These are phyloP conservation scores for Cylindrotheca fusiformis DNA, from an alignment of 108 stramenopile genomes.

Conservation along the genomic window DNA sequence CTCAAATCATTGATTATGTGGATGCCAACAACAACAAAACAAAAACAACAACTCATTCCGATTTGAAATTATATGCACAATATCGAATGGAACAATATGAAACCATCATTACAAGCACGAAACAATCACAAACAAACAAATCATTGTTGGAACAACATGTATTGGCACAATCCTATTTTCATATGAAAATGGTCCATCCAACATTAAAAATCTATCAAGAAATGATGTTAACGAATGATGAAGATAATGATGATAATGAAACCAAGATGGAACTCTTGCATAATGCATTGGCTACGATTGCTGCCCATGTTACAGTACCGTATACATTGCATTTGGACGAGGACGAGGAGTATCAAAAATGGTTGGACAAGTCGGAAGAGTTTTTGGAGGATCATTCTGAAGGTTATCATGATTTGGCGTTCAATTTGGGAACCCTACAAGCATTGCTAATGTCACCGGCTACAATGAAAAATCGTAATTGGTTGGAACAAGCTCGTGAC, in stretches of 20 bases:
- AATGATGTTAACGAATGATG: background rate
- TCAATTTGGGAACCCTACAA: slow-evolving; percentile 25
- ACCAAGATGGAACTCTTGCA: slow-evolving; percentile 28
- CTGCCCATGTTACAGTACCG: slow-evolving; percentile 11
- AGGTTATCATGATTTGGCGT: slow-evolving; percentile 23
- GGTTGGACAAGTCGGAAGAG: slow-evolving; percentile 13
- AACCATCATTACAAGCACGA: slow-evolving; percentile 5
- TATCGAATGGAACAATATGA: slow-evolving; percentile 27
- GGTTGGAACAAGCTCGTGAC: slow-evolving; percentile 17
- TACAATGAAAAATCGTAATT: background rate
- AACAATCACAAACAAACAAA: slow-evolving; percentile 21
- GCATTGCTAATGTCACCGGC: slow-evolving; percentile 10
- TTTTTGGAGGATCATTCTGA: slow-evolving; percentile 14
- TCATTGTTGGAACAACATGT: slow-evolving; percentile 22
- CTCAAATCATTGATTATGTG: slow-evolving; percentile 18
- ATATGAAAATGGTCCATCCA: slow-evolving; percentile 20
- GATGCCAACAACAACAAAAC: background rate
- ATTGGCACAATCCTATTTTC: slow-evolving; percentile 33
- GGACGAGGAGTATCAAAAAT: background rate
- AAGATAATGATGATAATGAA: slow-evolving; percentile 14
- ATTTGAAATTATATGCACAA: slow-evolving; percentile 27
- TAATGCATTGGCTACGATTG: slow-evolving; percentile 26
- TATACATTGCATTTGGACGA: background rate
- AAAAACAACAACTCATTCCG: no score
- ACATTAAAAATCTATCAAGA: slow-evolving; percentile 20